phyloP scores from a whole-genome alignment of 257 asterid genomes.

The Osmanthus fragrans region DNA sequence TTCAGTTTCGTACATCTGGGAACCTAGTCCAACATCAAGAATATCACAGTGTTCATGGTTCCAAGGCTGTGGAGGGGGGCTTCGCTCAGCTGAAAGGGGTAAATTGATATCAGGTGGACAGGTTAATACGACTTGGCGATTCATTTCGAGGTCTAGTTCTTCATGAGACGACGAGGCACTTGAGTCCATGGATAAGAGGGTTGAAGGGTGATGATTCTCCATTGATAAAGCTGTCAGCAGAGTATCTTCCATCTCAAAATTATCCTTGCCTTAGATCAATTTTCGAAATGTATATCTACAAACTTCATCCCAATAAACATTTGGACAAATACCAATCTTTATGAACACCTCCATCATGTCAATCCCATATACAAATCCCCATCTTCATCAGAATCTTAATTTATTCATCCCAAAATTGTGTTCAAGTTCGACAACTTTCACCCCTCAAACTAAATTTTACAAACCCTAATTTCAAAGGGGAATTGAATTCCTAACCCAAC shows the following conservation, averaged over 20 bases:
- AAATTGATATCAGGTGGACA: conserved; percentile 74
- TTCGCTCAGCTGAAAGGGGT: conserved; percentile 66
- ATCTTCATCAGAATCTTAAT: conserved; percentile 42
- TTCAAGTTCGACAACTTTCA: conserved; percentile 1
- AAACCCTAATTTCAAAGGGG: conserved; percentile 8
- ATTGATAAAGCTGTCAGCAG: conserved; percentile 53
- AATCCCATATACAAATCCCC: conserved; percentile 39
- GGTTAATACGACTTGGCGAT: conserved; percentile 46
- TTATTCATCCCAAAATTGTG: conserved; percentile 23
- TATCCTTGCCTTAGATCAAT: conserved; percentile 4
- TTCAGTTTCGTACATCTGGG: conserved; percentile 55
- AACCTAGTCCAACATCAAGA: conserved; percentile 65
- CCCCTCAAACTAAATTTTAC: conserved; percentile 25
- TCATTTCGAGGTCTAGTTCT: conserved; percentile 61
- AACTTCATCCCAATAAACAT: conserved; percentile 34
- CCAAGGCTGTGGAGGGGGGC: conserved; percentile 66
- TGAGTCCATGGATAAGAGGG: conserved; percentile 73
- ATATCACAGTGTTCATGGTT: conserved; percentile 55
- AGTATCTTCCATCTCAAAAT: conserved; percentile 50
- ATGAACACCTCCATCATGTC: conserved; percentile 29
- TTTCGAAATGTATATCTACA: neutral
- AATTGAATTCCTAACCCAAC: conserved; percentile 20
- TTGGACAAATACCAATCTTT: conserved; percentile 31
- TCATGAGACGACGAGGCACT: conserved; percentile 62
- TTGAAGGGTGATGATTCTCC: conserved; percentile 77